A percentile compares a stretch with the other conserved stretches of the same genome.
Conservation (phyloP, 257 asterid genomes). For the Penstemon davidsonii region DNA sequence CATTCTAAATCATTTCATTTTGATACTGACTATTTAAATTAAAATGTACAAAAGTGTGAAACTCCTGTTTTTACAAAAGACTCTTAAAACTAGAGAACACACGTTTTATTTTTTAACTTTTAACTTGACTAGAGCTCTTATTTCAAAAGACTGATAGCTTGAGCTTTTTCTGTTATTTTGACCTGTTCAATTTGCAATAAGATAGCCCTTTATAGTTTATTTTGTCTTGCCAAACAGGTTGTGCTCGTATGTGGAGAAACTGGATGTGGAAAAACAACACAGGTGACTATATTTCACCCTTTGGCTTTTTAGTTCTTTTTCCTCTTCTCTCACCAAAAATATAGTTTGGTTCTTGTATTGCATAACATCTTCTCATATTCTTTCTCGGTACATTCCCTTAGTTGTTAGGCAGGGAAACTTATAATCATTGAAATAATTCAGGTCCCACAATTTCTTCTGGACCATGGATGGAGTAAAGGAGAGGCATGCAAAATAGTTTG, state of each 20-base stretch:
- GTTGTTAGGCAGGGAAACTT: conserved; percentile 4
- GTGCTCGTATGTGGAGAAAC: conserved; percentile 96
- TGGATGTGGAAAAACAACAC: conserved; percentile 97
- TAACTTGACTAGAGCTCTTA: conserved; percentile 16
- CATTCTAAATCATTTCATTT: conserved; percentile 8
- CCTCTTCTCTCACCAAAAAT: neutral
- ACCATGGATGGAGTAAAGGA: conserved; percentile 83
- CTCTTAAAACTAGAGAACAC: conserved; percentile 10
- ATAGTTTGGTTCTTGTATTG: conserved; percentile 1
- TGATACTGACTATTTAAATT: neutral
- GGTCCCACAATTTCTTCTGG: conserved; percentile 95
- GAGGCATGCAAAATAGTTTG: conserved; percentile 85
- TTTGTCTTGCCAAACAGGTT: conserved; percentile 54
- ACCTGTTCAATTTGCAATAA: neutral
- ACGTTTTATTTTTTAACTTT: conserved; percentile 6
- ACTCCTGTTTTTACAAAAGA: conserved; percentile 4
- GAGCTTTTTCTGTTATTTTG: conserved; percentile 5
- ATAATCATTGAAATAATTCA: conserved; percentile 28
- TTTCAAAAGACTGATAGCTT: conserved; percentile 5
- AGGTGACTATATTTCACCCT: conserved; percentile 46
- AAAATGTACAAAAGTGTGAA: neutral
- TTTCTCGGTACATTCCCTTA: neutral
- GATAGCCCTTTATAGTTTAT: conserved; percentile 16
- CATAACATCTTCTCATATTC: neutral
- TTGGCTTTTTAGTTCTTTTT: conserved; percentile 16